A percentile compares a stretch with the other conserved stretches of the same genome.
Evolutionary conservation across 306 rosid species (phyloP).

Genomic region (Astragalus membranaceus): DNA sequence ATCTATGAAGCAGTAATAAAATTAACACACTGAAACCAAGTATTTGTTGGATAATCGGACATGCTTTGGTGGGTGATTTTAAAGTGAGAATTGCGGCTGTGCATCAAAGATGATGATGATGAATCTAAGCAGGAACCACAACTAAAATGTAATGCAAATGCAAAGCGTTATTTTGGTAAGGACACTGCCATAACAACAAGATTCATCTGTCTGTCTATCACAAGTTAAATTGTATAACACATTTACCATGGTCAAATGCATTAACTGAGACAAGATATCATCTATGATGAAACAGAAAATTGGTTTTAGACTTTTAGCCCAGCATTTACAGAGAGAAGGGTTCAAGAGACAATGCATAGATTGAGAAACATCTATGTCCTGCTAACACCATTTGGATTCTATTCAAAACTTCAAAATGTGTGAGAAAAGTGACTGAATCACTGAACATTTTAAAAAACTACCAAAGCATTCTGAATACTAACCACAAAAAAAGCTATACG

Average conservation of each 20-base stretch:
- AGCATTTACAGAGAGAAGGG: not conserved
- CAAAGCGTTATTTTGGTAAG: not conserved
- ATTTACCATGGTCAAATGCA: too few species aligned
- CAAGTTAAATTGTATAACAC: too few species aligned
- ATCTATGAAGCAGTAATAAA: too few species aligned
- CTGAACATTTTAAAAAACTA: not conserved
- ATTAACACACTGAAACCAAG: too few species aligned
- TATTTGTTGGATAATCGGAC: too few species aligned
- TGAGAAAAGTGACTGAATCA: not conserved
- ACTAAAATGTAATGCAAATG: not conserved
- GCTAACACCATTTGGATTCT: not conserved
- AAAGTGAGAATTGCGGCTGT: too few species aligned
- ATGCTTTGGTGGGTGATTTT: too few species aligned
- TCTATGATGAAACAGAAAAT: not conserved
- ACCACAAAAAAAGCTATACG: not conserved
- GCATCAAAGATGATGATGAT: too few species aligned
- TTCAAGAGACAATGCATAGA: not conserved
- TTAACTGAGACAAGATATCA: not conserved
- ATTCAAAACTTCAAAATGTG: not conserved
- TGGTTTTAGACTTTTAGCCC: not conserved
- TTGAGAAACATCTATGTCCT: not conserved
- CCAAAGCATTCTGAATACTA: not conserved
- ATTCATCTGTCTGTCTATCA: too few species aligned
- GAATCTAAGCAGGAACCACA: not conserved
- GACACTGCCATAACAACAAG: not conserved